A percentile compares a stretch with the other conserved stretches of the same genome.
Evolutionary conservation across 2,329 filamentous ascomycete species (phyloP).

Genomic region (Aspergillus neoniger): DNA sequence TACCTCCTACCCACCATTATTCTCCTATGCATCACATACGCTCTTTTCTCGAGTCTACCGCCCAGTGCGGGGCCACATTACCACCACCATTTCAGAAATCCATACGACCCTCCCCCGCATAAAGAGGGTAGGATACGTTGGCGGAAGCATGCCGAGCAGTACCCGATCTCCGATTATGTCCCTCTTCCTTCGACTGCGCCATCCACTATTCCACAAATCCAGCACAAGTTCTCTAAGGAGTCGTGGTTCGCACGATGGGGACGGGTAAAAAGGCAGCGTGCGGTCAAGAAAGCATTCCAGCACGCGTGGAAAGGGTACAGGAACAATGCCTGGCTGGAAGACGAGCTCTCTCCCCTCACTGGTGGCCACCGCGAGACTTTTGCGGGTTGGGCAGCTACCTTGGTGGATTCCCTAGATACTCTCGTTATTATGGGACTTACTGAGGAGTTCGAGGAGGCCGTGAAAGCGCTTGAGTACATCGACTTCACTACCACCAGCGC

Average conservation of each 20-base stretch:
- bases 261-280: constrained; percentile 64
- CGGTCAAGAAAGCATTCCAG: constrained; percentile 72
- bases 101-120: constrained; percentile 8
- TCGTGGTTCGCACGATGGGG: constrained; percentile 58
- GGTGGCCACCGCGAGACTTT: constrained; percentile 76
- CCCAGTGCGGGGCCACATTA: constrained; percentile 21
- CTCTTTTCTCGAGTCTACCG: constrained; percentile 27
- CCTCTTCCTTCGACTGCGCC: constrained; percentile 71
- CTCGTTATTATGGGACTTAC: constrained; percentile 81
- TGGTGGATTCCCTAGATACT: constrained; percentile 81
- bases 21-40: constrained; percentile 29
- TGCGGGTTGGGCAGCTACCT: constrained; percentile 84
- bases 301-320: constrained; percentile 84
- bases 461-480: constrained; percentile 67
- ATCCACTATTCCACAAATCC: constrained; percentile 72
- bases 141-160: constrained; percentile 71
- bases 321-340: constrained; percentile 77
- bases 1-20: constrained; percentile 28
- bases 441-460: constrained; percentile 77
- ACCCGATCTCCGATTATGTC: constrained; percentile 72
- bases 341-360: constrained; percentile 77
- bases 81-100: constrained; percentile 17
- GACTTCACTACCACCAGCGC: constrained; percentile 77
- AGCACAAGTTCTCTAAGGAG: constrained; percentile 70
- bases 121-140: constrained; percentile 58